phyloP scores from a whole-genome alignment of 768 basidiomycete species.

The Thelephora ganbajun region DNA sequence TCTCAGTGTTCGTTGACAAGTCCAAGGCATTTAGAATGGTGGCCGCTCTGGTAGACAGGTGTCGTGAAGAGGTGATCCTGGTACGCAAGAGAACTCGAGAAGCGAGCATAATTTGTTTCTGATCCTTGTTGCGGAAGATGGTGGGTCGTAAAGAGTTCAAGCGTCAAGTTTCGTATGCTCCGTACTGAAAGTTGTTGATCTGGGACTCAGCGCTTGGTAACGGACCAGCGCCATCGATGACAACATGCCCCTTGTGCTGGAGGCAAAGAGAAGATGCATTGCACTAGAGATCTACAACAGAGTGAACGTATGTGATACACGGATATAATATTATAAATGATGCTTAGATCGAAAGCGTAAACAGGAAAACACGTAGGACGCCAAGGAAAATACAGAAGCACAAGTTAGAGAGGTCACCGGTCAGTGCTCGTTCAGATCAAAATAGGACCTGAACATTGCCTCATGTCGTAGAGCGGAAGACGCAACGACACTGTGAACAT shows the following conservation, averaged over 20 bases:
- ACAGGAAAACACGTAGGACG: no score
- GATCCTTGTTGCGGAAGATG: neutral
- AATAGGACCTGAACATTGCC: constrained; percentile 86
- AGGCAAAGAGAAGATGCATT: no score
- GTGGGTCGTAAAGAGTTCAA: neutral
- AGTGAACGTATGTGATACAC: no score
- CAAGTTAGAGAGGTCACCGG: neutral
- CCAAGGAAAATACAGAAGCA: no score
- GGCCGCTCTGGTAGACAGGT: constrained; percentile 59
- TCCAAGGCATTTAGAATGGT: constrained; percentile 49
- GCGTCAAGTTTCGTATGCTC: neutral
- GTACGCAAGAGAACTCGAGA: constrained; percentile 1
- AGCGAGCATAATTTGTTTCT: neutral
- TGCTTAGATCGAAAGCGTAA: no score
- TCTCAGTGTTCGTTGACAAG: constrained; percentile 38
- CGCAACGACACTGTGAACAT: constrained; percentile 77
- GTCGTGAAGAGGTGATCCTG: constrained; percentile 20
- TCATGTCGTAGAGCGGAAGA: constrained; percentile 63
- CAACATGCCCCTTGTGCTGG: no score
- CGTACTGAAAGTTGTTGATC: neutral
- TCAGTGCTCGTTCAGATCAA: constrained; percentile 43
- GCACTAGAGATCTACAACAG: no score
- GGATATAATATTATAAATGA: no score
- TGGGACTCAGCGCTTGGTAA: neutral
- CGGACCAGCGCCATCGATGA: neutral